Percentiles rank a stretch among this genome's conserved stretches.
phyloP scores from a whole-genome alignment of 495 filamentous ascomycete genomes.

The Mycothermus thermophilus region DNA sequence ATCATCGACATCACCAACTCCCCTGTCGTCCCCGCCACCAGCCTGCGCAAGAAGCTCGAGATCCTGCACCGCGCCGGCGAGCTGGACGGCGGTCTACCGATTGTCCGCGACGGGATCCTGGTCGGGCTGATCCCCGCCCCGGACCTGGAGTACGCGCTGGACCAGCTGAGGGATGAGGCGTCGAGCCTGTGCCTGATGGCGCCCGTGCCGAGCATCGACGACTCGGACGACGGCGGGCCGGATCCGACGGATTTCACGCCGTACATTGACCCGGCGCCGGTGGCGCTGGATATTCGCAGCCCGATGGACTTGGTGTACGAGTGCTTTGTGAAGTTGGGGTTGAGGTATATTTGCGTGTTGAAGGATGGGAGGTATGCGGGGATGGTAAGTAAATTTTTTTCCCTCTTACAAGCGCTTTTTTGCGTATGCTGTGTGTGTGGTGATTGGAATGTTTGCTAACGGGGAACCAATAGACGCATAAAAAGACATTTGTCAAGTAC shows the following conservation, averaged over 20 bases:
- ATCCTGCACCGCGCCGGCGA: slow-evolving; percentile 73
- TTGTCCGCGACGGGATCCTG: slow-evolving; percentile 64
- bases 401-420: background rate
- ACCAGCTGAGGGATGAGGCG: slow-evolving; percentile 62
- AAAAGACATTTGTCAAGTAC: slow-evolving; percentile 93
- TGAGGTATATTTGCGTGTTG: slow-evolving; percentile 85
- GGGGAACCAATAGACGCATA: slow-evolving; percentile 48
- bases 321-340: slow-evolving; percentile 86
- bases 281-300: slow-evolving; percentile 75
- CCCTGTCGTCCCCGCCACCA: slow-evolving; percentile 57
- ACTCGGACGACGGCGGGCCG: slow-evolving; percentile 42
- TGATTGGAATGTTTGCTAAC: too few relatives aligned
- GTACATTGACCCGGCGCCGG: slow-evolving; percentile 82
- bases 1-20: slow-evolving; percentile 80
- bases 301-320: slow-evolving; percentile 96
- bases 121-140: slow-evolving; percentile 87
- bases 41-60: slow-evolving; percentile 67
- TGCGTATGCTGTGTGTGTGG: background rate
- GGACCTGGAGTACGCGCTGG: slow-evolving; percentile 86
- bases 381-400: slow-evolving; percentile 42
- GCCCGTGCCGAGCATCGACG: slow-evolving; percentile 39
- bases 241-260: slow-evolving; percentile 76
- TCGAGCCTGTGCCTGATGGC: slow-evolving; percentile 70
- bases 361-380: slow-evolving; percentile 75
- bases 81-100: slow-evolving; percentile 81